A percentile compares a stretch with the other conserved stretches of the same genome.
These are phyloP conservation scores for Diaporthe amygdali DNA, from an alignment of 2,329 filamentous ascomycete species.

Conservation along the genomic window DNA sequence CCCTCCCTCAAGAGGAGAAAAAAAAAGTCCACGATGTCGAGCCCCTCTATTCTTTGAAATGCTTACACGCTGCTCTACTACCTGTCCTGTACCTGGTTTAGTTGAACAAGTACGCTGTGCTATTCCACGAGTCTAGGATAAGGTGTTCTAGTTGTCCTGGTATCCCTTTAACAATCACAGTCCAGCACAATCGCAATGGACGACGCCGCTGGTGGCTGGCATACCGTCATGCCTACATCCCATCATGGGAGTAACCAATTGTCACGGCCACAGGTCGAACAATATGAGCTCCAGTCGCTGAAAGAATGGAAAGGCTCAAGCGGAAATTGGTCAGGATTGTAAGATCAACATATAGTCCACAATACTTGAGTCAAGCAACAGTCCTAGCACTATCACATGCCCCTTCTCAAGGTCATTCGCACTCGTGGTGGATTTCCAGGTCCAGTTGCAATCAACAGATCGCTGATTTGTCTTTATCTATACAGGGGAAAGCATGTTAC, in stretches of 20 bases:
- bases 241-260: constrained; percentile 32
- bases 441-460: background rate
- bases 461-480: background rate
- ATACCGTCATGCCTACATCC: constrained; percentile 33
- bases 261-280: constrained; percentile 32
- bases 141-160: too few relatives aligned
- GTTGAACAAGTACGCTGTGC: too few relatives aligned
- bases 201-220: constrained; percentile 33
- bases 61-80: background rate
- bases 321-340: constrained; percentile 37
- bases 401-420: background rate
- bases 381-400: background rate
- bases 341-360: background rate
- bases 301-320: constrained; percentile 33
- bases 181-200: constrained; percentile 32
- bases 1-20: background rate
- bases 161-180: background rate
- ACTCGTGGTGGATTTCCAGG: background rate
- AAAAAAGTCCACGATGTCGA: background rate
- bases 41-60: background rate
- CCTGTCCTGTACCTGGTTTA: too few relatives aligned
- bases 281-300: constrained; percentile 32
- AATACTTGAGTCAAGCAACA: background rate
- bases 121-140: too few relatives aligned
- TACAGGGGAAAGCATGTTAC: constrained; percentile 37